Percentiles rank a stretch among this genome's conserved stretches.
phyloP scores from a whole-genome alignment of 2,329 filamentous ascomycete genomes.

The Fusarium sp. region DNA sequence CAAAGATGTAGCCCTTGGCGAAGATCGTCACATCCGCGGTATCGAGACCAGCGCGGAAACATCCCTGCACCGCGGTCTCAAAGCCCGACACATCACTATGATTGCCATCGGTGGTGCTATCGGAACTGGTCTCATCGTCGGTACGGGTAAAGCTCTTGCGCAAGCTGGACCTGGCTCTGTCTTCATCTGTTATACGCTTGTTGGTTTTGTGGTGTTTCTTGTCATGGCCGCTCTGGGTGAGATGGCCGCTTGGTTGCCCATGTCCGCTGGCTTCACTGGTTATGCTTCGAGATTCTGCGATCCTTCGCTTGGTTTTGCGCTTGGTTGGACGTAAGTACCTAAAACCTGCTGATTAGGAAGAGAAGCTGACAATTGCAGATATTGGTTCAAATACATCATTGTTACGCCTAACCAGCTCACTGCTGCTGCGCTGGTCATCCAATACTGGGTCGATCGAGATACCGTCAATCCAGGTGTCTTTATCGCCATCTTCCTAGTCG shows the following conservation, averaged over 20 bases:
- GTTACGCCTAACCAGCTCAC: slow-evolving; percentile 87
- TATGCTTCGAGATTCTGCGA: slow-evolving; percentile 85
- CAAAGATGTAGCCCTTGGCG: slow-evolving; percentile 31
- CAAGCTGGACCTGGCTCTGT: slow-evolving; percentile 72
- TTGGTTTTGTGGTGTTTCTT: slow-evolving; percentile 79
- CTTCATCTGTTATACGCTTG: slow-evolving; percentile 76
- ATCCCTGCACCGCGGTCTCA: slow-evolving; percentile 63
- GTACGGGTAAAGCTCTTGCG: slow-evolving; percentile 67
- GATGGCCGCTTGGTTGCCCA: slow-evolving; percentile 86
- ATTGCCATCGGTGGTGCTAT: slow-evolving; percentile 81
- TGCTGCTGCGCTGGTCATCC: slow-evolving; percentile 81
- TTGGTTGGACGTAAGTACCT: slow-evolving; percentile 75
- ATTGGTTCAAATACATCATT: slow-evolving; percentile 86
- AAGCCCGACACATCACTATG: slow-evolving; percentile 68
- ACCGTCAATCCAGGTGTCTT: slow-evolving; percentile 82
- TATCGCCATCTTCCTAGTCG: slow-evolving; percentile 76
- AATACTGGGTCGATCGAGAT: slow-evolving; percentile 77
- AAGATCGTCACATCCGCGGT: slow-evolving; percentile 57
- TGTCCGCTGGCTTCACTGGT: slow-evolving; percentile 82
- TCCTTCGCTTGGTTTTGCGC: slow-evolving; percentile 81
- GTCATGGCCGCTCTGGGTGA: slow-evolving; percentile 87
- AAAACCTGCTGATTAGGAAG: background rate
- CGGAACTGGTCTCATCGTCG: slow-evolving; percentile 80
- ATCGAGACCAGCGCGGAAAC: slow-evolving; percentile 63
- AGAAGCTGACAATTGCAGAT: slow-evolving; percentile 50